phyloP scores from a whole-genome alignment of 345 rosid genomes.

The Melaleuca alternifolia region DNA sequence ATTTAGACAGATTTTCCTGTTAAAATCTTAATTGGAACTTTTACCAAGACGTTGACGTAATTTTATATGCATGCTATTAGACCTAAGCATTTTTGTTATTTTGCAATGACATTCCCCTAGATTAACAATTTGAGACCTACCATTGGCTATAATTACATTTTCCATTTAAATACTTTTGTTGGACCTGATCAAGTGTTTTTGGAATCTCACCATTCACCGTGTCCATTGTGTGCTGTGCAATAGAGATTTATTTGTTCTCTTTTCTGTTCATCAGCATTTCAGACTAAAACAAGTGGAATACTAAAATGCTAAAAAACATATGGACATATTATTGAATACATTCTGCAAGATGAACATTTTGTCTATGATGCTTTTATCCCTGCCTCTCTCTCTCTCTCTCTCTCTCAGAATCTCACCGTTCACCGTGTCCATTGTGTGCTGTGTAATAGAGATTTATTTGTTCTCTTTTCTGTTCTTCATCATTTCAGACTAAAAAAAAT shows the following conservation, averaged over 20 bases:
- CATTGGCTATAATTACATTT: neutral
- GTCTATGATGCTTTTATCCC: no score
- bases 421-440: neutral
- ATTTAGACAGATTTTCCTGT: neutral
- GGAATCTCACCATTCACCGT: neutral
- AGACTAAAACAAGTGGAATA: neutral
- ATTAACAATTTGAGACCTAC: neutral
- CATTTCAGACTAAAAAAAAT: neutral
- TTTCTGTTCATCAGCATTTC: neutral
- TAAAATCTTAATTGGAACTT: neutral
- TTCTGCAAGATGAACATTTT: no score
- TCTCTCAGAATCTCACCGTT: neutral
- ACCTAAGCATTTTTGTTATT: neutral
- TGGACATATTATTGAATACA: no score
- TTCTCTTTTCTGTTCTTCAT: neutral
- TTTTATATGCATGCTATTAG: neutral
- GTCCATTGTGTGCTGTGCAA: neutral
- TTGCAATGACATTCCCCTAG: neutral
- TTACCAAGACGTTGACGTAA: neutral
- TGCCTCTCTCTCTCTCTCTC: no score
- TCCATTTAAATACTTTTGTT: neutral
- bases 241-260: neutral
- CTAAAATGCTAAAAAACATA: no score
- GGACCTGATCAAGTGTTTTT: neutral
- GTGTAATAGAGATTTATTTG: neutral